A percentile compares a stretch with the other conserved stretches of the same genome.
These are phyloP conservation scores for Calophaca sinica DNA, from an alignment of 306 rosid species.

Conservation along the genomic window DNA sequence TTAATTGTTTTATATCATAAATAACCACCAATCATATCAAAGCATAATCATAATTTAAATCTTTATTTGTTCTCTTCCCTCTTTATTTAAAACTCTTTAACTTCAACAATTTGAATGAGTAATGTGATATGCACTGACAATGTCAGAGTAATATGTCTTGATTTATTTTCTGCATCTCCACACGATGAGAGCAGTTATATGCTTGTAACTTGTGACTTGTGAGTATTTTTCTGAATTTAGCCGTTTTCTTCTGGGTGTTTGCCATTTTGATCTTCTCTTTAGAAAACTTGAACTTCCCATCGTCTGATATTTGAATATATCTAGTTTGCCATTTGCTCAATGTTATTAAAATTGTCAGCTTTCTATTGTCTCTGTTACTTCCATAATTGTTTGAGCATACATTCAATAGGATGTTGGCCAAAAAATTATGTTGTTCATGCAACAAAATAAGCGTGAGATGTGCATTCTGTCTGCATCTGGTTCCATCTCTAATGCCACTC, in stretches of 20 bases:
- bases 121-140: slow-evolving; percentile 1
- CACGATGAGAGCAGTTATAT: background rate
- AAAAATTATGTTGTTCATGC: slow-evolving; percentile 82
- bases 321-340: slow-evolving; percentile 26
- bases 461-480: slow-evolving; percentile 92
- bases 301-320: background rate
- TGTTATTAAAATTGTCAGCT: slow-evolving; percentile 2
- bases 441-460: slow-evolving; percentile 82
- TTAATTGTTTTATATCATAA: background rate
- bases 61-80: background rate
- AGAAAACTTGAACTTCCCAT: slow-evolving; percentile 6
- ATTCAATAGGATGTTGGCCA: slow-evolving; percentile 84
- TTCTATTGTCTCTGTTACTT: slow-evolving; percentile 41
- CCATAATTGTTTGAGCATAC: slow-evolving; percentile 48
- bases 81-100: background rate
- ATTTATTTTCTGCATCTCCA: slow-evolving; percentile 18
- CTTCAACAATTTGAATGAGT: background rate
- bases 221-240: background rate
- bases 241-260: background rate
- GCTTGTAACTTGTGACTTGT: background rate
- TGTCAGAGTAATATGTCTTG: slow-evolving; percentile 1
- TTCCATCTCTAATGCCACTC: slow-evolving; percentile 77
- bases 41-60: background rate
- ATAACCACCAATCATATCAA: slow-evolving; percentile 3
- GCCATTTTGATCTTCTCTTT: slow-evolving; percentile 24